Base-by-base conservation (phyloP, 2,329 filamentous ascomycete genomes). In the Elsinoe fawcettii region DNA sequence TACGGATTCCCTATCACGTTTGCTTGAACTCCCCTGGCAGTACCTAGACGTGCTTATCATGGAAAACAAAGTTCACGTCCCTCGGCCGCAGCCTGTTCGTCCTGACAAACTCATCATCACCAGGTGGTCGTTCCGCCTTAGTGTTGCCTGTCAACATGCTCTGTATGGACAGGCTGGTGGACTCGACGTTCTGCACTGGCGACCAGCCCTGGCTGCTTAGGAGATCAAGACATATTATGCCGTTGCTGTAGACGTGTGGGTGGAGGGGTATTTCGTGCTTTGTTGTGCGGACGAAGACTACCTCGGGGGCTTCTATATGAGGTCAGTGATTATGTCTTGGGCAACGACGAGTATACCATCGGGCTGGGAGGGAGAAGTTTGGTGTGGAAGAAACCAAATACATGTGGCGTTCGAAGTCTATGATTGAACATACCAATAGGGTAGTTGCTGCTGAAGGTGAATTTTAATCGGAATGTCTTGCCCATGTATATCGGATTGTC, bases 111-210 rank as follows among this genome's bases (percentile, higher is more conserved):
- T 93, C 87, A 57, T 87, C 88, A 67, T 99, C 90, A 3, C 92
- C 93, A 0, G 87, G 86, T 0, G 93, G 93, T 32, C 93, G 80
- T 73, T 97, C 91, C 66, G 92, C 86, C 74, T 91, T 92, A 9
- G 83, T 86, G 71, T 99, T 99, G 60, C 92, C 90, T 1, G 93
- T 96, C 67, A 99, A 74, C 93, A 99, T 99, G 75, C 90, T 96
- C 74, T 99, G 93, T 56, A 99, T 81, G 71, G 90, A 95, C 82
- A 99, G 93, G 76, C 90, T 96, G 23, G 99, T 85, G 67, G 88
- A 95, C 76, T 97, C 92, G 7, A 96, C 93, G 59, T 92, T 96
- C 70, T 99, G 93, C 0, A 99, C 92, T 0, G 93, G 93, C 49
- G 87, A 93, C 93, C 93, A 99, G 58, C 93, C 93, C 62, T 90